Conservation (phyloP, 352 stramenopile genomes). For the Phytopythium helicoides region DNA sequence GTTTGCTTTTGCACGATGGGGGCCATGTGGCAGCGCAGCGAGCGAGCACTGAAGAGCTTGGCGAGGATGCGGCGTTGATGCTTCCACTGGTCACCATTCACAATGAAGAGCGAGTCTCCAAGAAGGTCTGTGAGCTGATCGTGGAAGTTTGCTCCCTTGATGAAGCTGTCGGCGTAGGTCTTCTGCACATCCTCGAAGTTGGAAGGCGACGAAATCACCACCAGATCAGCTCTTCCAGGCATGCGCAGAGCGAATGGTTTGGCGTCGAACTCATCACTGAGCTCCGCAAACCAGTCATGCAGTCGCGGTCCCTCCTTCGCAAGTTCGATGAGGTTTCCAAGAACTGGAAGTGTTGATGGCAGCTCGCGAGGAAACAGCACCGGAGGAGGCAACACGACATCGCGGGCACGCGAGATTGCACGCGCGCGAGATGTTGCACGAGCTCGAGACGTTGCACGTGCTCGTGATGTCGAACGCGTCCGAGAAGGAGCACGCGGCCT, state of each 20-base stretch:
- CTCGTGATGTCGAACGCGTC: neutral
- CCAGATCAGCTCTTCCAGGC: conserved; percentile 12
- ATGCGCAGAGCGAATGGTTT: conserved; percentile 10
- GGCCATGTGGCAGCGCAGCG: conserved; percentile 26
- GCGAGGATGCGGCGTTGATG: conserved; percentile 62
- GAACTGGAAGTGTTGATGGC: conserved; percentile 7
- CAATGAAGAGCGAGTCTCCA: conserved; percentile 52
- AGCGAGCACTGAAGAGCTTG: conserved; percentile 70
- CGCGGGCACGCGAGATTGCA: neutral
- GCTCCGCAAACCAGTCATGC: conserved; percentile 39
- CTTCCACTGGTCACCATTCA: conserved; percentile 54
- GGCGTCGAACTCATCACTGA: neutral
- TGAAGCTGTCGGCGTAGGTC: conserved; percentile 55
- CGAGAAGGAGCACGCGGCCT: neutral
- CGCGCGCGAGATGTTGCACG: neutral
- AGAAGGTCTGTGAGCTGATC: conserved; percentile 39
- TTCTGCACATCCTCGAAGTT: conserved; percentile 42
- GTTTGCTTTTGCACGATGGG: conserved; percentile 18
- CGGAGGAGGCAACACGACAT: neutral
- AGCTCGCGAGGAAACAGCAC: neutral
- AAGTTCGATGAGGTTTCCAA: conserved; percentile 17
- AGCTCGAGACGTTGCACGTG: neutral
- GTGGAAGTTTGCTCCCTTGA: conserved; percentile 42
- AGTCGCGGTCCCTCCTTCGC: conserved; percentile 19
- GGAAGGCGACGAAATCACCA: conserved; percentile 14